Base-by-base conservation (phyloP, 1,284 basidiomycete species). In the Sporisorium reilianum region DNA sequence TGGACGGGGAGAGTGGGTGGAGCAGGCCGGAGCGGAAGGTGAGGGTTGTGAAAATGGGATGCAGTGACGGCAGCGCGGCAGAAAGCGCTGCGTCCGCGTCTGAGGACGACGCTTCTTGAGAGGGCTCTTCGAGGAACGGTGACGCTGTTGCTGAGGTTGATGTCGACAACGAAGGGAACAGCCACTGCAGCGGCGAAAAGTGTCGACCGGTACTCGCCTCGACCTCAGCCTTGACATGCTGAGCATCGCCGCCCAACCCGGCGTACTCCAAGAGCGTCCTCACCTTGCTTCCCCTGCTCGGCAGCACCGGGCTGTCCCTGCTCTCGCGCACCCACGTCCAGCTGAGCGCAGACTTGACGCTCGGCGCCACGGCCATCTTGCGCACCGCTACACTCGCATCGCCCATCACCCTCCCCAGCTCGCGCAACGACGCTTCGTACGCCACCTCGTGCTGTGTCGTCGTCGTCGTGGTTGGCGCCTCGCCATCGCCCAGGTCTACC, bases 311-410 rank as follows among this genome's bases (percentile, higher is more conserved):
- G 81, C 93, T 91, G 79, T 97, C 90, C 23, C 96, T 89, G 1
- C 91, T 94, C 83, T 98, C 94, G 23, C 89, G 87, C 0, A 89
- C 87, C 85, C 90, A 93, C 0, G 89, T 90, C 80, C 98, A 93
- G 8, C 90, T 91, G 1, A 99, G 60, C 0, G 94, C 89, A 0
- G 94, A 94, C 86, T 98, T 99, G 72, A 91, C 60, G 30, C 62
- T 80, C 20, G 50, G 54, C 3, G 52, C 30, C 12, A 42, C 49
- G 2, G 70, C 56, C 45, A 63, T 56, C 67, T 56, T 68, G 28
- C 62, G 64, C 61, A 53, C 23, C 8, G 58, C 64, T 5, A 81
- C 62, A 40, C 75, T 78, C 14, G 82, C 80, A 11, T 70, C 61
- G 1, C 78, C 73, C 40, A 67, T 61, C 18, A 83, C 54, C 30